These are phyloP conservation scores for Saccharomyces pastorianus DNA, from an alignment of 1,139 yeast species.

Conservation along the genomic window DNA sequence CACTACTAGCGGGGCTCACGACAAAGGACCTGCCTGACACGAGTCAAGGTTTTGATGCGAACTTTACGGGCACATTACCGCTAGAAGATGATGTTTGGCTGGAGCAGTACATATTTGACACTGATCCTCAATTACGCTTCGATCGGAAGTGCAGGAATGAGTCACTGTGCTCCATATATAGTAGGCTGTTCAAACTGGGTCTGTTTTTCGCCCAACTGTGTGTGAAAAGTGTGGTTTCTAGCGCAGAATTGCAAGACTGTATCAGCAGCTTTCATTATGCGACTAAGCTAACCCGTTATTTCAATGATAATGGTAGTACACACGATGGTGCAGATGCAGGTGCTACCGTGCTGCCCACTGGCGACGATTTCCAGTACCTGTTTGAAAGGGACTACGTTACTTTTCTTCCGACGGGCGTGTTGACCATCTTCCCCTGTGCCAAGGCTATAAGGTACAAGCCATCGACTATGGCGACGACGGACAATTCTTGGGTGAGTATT, in stretches of 20 bases:
- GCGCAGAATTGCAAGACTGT: constrained; percentile 1
- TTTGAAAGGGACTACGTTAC: constrained; percentile 14
- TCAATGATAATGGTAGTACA: constrained; percentile 6
- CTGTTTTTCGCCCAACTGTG: constrained; percentile 20
- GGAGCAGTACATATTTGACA: constrained; percentile 25
- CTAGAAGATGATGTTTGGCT: constrained; percentile 13
- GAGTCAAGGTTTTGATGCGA: constrained; percentile 22
- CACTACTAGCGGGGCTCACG: constrained; percentile 8
- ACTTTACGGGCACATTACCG: constrained; percentile 22
- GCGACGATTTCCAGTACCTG: constrained; percentile 18
- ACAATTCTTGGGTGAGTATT: constrained; percentile 22
- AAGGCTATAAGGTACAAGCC: constrained; percentile 22
- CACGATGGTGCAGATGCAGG: constrained; percentile 3
- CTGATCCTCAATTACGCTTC: constrained; percentile 14
- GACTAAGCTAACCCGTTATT: constrained; percentile 18
- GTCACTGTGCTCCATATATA: constrained; percentile 12
- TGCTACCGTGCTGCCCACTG: constrained; percentile 8
- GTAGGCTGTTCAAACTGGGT: constrained; percentile 19
- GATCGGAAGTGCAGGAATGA: constrained; percentile 12
- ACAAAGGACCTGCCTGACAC: constrained; percentile 10
- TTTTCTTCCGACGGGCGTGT: constrained; percentile 18
- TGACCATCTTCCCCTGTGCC: constrained; percentile 25
- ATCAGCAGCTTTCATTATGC: constrained; percentile 9
- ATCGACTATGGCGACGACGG: constrained; percentile 16
- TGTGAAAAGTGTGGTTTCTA: constrained; percentile 13